Conservation (phyloP, 2,329 filamentous ascomycete species). For the Fusarium anthophilum region DNA sequence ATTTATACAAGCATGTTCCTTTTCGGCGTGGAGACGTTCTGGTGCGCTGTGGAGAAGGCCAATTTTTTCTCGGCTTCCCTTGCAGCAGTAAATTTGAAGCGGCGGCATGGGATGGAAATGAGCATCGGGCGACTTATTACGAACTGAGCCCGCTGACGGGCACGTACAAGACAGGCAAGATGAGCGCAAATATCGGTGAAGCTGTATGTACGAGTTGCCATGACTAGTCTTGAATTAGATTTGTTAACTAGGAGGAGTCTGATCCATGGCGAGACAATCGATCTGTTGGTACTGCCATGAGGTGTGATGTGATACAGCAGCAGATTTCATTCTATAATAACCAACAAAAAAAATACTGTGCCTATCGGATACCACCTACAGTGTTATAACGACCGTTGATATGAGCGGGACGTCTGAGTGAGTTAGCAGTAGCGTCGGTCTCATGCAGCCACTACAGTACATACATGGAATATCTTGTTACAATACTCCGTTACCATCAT, state of each 20-base stretch:
- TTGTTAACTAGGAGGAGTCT: slow-evolving; percentile 9
- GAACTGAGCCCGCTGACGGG: slow-evolving; percentile 16
- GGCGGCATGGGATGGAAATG: slow-evolving; percentile 39
- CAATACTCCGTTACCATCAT: slow-evolving; percentile 10
- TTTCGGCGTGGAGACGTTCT: slow-evolving; percentile 19
- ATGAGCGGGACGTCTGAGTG: slow-evolving; percentile 10
- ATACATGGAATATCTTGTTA: slow-evolving; percentile 25
- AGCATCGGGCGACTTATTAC: slow-evolving; percentile 22
- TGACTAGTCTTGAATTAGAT: slow-evolving; percentile 10
- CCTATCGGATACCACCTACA: not conserved
- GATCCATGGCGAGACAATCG: slow-evolving; percentile 21
- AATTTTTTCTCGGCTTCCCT: slow-evolving; percentile 33
- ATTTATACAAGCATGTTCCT: slow-evolving; percentile 23
- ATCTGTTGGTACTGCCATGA: slow-evolving; percentile 30
- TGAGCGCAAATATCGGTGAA: slow-evolving; percentile 30
- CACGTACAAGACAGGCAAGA: slow-evolving; percentile 21
- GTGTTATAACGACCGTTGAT: slow-evolving; percentile 11
- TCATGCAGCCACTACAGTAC: slow-evolving; percentile 17
- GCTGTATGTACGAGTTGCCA: slow-evolving; percentile 10
- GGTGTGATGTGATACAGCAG: slow-evolving; percentile 20
- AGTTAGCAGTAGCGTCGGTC: slow-evolving; percentile 26
- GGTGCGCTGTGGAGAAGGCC: slow-evolving; percentile 23
- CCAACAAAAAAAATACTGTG: not conserved
- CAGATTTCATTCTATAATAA: slow-evolving; percentile 23
- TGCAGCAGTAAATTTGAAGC: slow-evolving; percentile 38